Evolutionary conservation across 2,329 filamentous ascomycete species (phyloP).

Genomic region (Penicillium sp.): DNA sequence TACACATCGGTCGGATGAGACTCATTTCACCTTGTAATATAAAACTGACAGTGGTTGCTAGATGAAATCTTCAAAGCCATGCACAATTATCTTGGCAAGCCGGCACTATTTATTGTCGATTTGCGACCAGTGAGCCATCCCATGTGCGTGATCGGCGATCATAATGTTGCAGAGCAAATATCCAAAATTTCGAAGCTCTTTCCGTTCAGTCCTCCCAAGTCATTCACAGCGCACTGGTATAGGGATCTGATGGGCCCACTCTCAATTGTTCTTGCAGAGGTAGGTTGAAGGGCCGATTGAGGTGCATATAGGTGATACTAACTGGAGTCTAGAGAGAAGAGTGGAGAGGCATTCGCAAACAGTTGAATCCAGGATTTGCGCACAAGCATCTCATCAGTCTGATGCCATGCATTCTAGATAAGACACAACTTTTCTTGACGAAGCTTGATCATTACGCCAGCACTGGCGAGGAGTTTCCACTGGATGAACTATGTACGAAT

Average conservation of each 20-base stretch:
- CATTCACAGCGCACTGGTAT: background rate
- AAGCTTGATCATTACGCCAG: constrained; percentile 10
- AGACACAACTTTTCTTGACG: constrained; percentile 21
- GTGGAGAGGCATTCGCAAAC: constrained; percentile 30
- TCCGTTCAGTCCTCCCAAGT: constrained; percentile 17
- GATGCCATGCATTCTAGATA: constrained; percentile 29
- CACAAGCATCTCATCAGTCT: constrained; percentile 27
- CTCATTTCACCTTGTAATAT: background rate
- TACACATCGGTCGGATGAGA: background rate
- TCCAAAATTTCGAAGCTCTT: constrained; percentile 13
- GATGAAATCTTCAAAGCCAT: background rate
- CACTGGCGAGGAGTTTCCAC: constrained; percentile 20
- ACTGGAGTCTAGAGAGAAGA: constrained; percentile 1
- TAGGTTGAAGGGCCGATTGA: background rate
- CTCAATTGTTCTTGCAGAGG: background rate
- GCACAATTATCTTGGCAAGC: constrained; percentile 4
- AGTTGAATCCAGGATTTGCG: constrained; percentile 34
- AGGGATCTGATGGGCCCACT: background rate
- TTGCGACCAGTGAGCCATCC: constrained; percentile 9
- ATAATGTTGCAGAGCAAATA: constrained; percentile 21
- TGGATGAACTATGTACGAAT: constrained; percentile 27
- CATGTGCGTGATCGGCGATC: constrained; percentile 12
- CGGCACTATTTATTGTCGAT: constrained; percentile 10
- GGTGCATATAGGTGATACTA: background rate
- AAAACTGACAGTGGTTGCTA: background rate